Percentiles rank a stretch among this genome's conserved stretches.
phyloP scores from a whole-genome alignment of 2,329 filamentous ascomycete genomes.

The Drechslerella coelobrocha region DNA sequence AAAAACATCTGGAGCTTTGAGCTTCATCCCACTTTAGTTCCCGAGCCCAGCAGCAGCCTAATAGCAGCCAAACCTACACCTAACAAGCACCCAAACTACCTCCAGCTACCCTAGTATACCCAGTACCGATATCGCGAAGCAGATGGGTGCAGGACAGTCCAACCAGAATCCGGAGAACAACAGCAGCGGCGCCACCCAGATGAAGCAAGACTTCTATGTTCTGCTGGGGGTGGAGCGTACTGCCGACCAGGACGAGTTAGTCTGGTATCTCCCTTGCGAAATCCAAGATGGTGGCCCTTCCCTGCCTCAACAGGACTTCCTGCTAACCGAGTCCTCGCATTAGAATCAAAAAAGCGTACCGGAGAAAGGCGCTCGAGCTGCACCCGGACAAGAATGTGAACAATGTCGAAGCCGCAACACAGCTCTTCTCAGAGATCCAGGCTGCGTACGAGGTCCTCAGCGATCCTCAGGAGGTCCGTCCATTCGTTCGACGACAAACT shows the following conservation, averaged over 20 bases:
- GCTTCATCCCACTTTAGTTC: too few species aligned
- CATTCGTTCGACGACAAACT: not conserved
- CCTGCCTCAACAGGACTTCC: not conserved
- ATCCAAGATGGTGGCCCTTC: not conserved
- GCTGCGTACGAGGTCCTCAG: slow-evolving; percentile 95
- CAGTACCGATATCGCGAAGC: not conserved
- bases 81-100: not conserved
- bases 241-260: slow-evolving; percentile 49
- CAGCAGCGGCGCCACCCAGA: not conserved
- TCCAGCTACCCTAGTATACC: not conserved
- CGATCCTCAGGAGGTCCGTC: slow-evolving; percentile 77
- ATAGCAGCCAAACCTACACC: not conserved
- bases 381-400: slow-evolving; percentile 94
- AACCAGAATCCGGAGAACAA: slow-evolving; percentile 12
- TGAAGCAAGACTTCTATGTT: slow-evolving; percentile 47
- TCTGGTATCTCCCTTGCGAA: slow-evolving; percentile 23
- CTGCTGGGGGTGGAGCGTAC: slow-evolving; percentile 32
- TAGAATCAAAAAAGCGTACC: slow-evolving; percentile 92
- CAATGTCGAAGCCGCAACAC: slow-evolving; percentile 81
- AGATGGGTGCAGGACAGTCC: slow-evolving; percentile 35
- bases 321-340: not conserved
- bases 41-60: too few species aligned
- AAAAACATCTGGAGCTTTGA: too few species aligned
- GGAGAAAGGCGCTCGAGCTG: slow-evolving; percentile 85
- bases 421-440: slow-evolving; percentile 87